Percentiles rank a stretch among this genome's conserved stretches.
Evolutionary conservation across 2,329 filamentous ascomycete species (phyloP).

Genomic region (Alternaria postmessia): DNA sequence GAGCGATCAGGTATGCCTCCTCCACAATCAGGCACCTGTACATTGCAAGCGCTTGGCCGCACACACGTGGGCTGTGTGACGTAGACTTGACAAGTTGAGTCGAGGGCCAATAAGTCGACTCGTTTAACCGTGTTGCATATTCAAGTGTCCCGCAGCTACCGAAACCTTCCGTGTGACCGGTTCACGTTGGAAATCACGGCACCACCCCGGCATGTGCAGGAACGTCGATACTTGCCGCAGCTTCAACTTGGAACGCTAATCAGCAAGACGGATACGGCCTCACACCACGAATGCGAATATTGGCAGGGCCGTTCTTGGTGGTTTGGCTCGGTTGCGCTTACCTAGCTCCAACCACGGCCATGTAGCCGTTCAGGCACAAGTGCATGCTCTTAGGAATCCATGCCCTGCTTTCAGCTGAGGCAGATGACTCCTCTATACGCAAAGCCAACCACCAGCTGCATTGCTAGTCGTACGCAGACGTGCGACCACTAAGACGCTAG

Average conservation of each 20-base stretch:
- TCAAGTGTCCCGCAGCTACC: conserved; percentile 20
- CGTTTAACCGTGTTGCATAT: conserved; percentile 9
- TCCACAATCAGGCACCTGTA: conserved; percentile 18
- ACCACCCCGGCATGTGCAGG: conserved; percentile 14
- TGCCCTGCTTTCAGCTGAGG: conserved; percentile 4
- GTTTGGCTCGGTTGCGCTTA: conserved; percentile 12
- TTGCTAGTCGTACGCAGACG: conserved; percentile 1
- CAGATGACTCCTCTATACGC: conserved; percentile 21
- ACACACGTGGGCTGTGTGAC: conserved; percentile 20
- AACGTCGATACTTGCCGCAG: conserved; percentile 9
- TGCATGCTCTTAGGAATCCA: conserved; percentile 8
- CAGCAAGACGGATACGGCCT: conserved; percentile 5
- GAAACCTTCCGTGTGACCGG: conserved; percentile 28
- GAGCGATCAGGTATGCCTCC: conserved; percentile 6
- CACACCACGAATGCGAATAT: conserved; percentile 19
- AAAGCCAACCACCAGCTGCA: conserved; percentile 10
- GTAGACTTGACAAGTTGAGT: conserved; percentile 16
- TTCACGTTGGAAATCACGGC: conserved; percentile 12
- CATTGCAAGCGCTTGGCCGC: conserved; percentile 1
- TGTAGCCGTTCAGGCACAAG: conserved; percentile 7
- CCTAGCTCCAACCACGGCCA: conserved; percentile 6
- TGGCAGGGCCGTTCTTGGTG: conserved; percentile 11
- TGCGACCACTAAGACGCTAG: conserved; percentile 8
- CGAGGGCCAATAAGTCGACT: conserved; percentile 13
- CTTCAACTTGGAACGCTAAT: conserved; percentile 5